A percentile compares a stretch with the other conserved stretches of the same genome.
These are phyloP conservation scores for Coniochaeta prunicola DNA, from an alignment of 2,329 filamentous ascomycete genomes.

Conservation along the genomic window DNA sequence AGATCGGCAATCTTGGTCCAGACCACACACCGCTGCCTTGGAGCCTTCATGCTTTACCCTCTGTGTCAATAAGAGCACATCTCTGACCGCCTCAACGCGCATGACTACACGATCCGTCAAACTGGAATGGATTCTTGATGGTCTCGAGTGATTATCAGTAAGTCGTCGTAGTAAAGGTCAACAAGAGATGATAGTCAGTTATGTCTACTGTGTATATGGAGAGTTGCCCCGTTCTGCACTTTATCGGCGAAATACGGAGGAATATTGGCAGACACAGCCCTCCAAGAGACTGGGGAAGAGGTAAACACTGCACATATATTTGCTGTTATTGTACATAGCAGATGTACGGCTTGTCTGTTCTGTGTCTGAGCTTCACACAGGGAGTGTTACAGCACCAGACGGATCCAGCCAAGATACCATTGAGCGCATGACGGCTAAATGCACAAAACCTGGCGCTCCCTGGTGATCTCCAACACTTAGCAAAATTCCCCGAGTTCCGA, in stretches of 20 bases:
- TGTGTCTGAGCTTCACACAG: conserved; percentile 6
- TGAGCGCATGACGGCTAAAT: not conserved
- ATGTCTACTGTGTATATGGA: too few relatives aligned
- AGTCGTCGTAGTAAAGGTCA: not conserved
- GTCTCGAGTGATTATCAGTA: not conserved
- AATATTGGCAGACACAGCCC: not conserved
- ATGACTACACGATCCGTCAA: too few relatives aligned
- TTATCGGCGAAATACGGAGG: not conserved
- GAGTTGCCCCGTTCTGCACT: not conserved
- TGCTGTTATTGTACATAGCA: not conserved
- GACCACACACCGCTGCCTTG: not conserved
- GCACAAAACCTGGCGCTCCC: conserved; percentile 1
- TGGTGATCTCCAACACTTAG: not conserved
- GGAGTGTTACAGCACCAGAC: conserved; percentile 2
- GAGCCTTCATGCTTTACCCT: not conserved
- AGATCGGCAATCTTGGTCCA: not conserved
- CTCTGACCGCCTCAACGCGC: too few relatives aligned
- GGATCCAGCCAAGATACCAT: not conserved
- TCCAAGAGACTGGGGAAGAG: not conserved
- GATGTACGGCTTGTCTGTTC: not conserved
- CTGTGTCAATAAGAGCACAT: not conserved
- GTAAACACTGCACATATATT: not conserved
- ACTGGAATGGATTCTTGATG: too few relatives aligned
- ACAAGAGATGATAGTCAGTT: too few relatives aligned
- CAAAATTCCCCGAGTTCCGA: conserved; percentile 2